These are phyloP conservation scores for Tricholoma sp. DNA, from an alignment of 768 basidiomycete species.

Conservation along the genomic window DNA sequence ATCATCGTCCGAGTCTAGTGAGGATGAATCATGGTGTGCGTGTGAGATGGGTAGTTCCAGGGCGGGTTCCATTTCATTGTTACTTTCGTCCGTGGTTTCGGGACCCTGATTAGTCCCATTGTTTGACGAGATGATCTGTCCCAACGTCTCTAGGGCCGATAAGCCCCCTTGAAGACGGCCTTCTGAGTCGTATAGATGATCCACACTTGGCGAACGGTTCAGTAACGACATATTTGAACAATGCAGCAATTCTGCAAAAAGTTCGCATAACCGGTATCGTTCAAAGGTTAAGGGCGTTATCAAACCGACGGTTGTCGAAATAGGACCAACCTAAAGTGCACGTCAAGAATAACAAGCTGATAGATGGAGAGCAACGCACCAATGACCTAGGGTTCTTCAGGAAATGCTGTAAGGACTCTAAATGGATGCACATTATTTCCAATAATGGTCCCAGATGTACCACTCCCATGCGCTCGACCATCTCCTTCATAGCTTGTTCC, in stretches of 20 bases:
- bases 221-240: slow-evolving; percentile 98
- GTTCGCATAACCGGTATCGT: slow-evolving; percentile 92
- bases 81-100: slow-evolving; percentile 54
- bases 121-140: slow-evolving; percentile 72
- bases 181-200: slow-evolving; percentile 70
- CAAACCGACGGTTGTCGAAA: slow-evolving; percentile 68
- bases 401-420: slow-evolving; percentile 67
- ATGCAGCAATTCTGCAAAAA: slow-evolving; percentile 94
- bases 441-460: slow-evolving; percentile 86
- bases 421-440: slow-evolving; percentile 60
- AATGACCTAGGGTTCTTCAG: slow-evolving; percentile 69
- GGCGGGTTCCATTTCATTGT: slow-evolving; percentile 56
- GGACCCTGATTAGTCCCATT: slow-evolving; percentile 48
- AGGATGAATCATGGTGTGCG: slow-evolving; percentile 40
- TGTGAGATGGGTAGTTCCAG: slow-evolving; percentile 64
- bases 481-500: slow-evolving; percentile 70
- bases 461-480: slow-evolving; percentile 82
- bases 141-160: slow-evolving; percentile 77
- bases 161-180: slow-evolving; percentile 89
- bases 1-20: slow-evolving; percentile 70
- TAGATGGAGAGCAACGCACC: slow-evolving; percentile 39
- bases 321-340: slow-evolving; percentile 51
- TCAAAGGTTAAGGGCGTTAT: slow-evolving; percentile 87
- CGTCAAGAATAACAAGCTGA: slow-evolving; percentile 3
- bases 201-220: slow-evolving; percentile 69